Conservation (phyloP, 768 basidiomycete species). For the Rhizopogon vinicolor region DNA sequence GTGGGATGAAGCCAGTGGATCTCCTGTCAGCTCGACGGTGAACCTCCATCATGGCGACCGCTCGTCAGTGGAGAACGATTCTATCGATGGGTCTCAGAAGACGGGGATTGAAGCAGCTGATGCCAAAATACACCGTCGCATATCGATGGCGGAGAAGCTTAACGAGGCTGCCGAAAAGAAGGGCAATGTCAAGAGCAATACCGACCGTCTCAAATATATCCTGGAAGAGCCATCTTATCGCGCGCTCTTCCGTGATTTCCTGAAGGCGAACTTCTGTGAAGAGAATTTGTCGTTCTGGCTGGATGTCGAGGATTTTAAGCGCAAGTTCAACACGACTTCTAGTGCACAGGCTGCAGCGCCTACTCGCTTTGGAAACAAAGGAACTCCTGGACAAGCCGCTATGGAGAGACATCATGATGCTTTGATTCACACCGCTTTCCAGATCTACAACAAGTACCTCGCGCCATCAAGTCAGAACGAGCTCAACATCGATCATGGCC, state of each 20-base stretch:
- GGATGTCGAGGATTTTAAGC: conserved; percentile 96
- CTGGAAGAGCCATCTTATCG: conserved; percentile 89
- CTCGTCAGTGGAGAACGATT: conserved; percentile 48
- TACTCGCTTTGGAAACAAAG: conserved; percentile 34
- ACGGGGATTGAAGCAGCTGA: conserved; percentile 32
- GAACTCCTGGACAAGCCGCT: conserved; percentile 72
- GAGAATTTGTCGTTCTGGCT: conserved; percentile 98
- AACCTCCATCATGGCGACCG: conserved; percentile 55
- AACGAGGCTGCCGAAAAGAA: conserved; percentile 56
- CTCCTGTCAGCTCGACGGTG: conserved; percentile 62
- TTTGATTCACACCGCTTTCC: conserved; percentile 89
- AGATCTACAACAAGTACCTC: conserved; percentile 92
- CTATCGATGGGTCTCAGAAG: conserved; percentile 17
- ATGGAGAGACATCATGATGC: conserved; percentile 98
- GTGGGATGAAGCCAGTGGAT: conserved; percentile 62
- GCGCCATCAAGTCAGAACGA: conserved; percentile 95
- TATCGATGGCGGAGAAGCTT: conserved; percentile 72
- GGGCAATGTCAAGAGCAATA: conserved; percentile 80
- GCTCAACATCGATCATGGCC: conserved; percentile 96
- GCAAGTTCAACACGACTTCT: conserved; percentile 93
- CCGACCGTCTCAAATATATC: conserved; percentile 86
- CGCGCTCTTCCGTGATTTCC: conserved; percentile 89
- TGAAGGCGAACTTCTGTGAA: conserved; percentile 94
- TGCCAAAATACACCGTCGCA: conserved; percentile 72
- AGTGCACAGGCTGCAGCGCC: conserved; percentile 66